These are phyloP conservation scores for Sungouiozyma ichnusensis DNA, from an alignment of 805 yeast genomes.

Conservation along the genomic window DNA sequence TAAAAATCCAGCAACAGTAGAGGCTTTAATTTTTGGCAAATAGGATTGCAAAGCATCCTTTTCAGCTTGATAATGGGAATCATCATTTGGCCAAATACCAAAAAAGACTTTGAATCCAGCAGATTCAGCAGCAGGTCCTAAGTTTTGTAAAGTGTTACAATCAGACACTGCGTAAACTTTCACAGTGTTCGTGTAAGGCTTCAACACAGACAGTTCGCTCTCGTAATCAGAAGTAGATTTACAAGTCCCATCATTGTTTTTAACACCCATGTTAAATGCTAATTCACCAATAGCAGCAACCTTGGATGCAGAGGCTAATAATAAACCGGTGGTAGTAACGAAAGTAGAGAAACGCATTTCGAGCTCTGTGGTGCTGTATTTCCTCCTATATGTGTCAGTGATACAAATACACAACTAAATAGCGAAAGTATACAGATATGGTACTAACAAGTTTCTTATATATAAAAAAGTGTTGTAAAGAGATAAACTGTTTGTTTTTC, in stretches of 20 bases:
- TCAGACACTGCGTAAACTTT: slow-evolving; percentile 90
- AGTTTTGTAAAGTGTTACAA: slow-evolving; percentile 75
- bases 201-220: slow-evolving; percentile 51
- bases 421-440: background rate
- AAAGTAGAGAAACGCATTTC: slow-evolving; percentile 30
- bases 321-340: slow-evolving; percentile 36
- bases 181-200: slow-evolving; percentile 50
- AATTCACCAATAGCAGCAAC: slow-evolving; percentile 56
- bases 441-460: no score
- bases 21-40: slow-evolving; percentile 61
- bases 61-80: slow-evolving; percentile 64
- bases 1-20: slow-evolving; percentile 62
- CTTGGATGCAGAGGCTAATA: slow-evolving; percentile 32
- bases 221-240: slow-evolving; percentile 63
- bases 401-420: background rate
- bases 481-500: background rate
- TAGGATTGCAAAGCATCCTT: slow-evolving; percentile 56
- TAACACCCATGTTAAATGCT: slow-evolving; percentile 81
- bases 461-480: background rate
- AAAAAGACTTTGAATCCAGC: slow-evolving; percentile 67
- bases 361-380: no score
- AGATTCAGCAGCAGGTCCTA: slow-evolving; percentile 79
- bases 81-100: slow-evolving; percentile 94
- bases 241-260: slow-evolving; percentile 65
- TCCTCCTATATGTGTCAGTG: background rate